Base-by-base conservation (phyloP, 176 grass and related monocot genomes). In the Melocanna baccifera region DNA sequence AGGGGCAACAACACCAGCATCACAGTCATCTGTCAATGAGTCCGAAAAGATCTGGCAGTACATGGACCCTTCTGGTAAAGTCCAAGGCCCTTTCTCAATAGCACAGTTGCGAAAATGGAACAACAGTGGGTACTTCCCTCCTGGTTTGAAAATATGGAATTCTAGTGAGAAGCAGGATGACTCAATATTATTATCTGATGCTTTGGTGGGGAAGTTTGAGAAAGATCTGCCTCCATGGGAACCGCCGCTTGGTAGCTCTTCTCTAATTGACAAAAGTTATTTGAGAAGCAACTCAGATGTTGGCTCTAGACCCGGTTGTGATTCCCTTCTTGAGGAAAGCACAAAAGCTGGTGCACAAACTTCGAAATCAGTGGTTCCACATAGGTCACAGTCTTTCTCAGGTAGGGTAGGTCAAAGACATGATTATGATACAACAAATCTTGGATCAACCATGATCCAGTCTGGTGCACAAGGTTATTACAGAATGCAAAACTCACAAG, bases 11-110 rank as follows among this genome's bases (percentile, higher is more conserved):
- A 45, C 11, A 45, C 43, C 56, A 71, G n/a, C 71, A 81, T 53
- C 69, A 4, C 81, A 87, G 29, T 52, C 69, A 56, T 81, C 63
- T 39, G 53, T 90, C 59, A 93, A 87, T 43, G 97, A 96, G 61
- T 94, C 91, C 36, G 90, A 96, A 75, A 99, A 99, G 71, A 96
- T 96, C 41, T 99, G 97, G 97, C 86, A 89, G 78, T 99, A 99
- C 65, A 63, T 86, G 77, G 97, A 99, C 66, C 97, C 97, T 25
- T 88, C 90, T 78, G 87, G 80, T 81, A 99, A 99, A 95, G 82
- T 83, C 61, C 97, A 99, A 90, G 93, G 97, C 10, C 93, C 93
- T 51, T 99, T 99, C 84, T 99, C 97, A n/a, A 94, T 99, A 69
- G 66, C 70, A 51, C 97, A 99, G 79, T 79, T 99, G 76, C 81